phyloP scores from a whole-genome alignment of 148 eudicot genomes.

The Polygonum aviculare region DNA sequence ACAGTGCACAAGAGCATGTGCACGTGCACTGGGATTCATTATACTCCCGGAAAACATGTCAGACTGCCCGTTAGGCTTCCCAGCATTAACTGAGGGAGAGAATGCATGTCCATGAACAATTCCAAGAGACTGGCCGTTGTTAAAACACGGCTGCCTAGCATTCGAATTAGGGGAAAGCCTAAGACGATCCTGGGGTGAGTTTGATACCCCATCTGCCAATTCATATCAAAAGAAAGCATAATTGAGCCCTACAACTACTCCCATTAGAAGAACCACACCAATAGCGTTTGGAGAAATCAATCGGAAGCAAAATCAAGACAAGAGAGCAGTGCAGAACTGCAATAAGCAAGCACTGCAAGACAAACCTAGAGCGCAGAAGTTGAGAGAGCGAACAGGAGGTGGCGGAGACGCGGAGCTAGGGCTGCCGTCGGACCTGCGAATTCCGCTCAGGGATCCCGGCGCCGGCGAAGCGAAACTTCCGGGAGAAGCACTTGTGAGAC shows the following conservation, averaged over 20 bases:
- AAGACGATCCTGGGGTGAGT: neutral
- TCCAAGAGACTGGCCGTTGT: neutral
- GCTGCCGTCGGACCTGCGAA: neutral
- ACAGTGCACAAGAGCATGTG: slow-evolving; percentile 7
- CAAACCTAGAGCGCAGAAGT: neutral
- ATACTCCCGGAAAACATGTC: neutral
- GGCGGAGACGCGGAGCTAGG: neutral
- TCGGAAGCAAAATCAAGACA: neutral
- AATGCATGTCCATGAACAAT: neutral
- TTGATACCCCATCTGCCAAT: neutral
- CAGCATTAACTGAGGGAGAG: neutral
- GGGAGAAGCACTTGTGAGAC: slow-evolving; percentile 5
- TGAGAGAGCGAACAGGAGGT: neutral
- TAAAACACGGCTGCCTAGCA: neutral
- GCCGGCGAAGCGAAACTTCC: neutral
- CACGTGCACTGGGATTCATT: neutral
- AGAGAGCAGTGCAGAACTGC: neutral
- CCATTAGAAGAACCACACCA: neutral
- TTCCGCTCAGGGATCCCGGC: neutral
- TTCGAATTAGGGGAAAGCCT: neutral
- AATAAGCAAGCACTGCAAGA: neutral
- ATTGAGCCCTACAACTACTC: neutral
- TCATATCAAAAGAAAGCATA: neutral
- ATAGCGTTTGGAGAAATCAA: neutral
- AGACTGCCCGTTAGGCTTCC: neutral